Evolutionary conservation across 257 asterid species (phyloP).

Genomic region (Solanum etuberosum): DNA sequence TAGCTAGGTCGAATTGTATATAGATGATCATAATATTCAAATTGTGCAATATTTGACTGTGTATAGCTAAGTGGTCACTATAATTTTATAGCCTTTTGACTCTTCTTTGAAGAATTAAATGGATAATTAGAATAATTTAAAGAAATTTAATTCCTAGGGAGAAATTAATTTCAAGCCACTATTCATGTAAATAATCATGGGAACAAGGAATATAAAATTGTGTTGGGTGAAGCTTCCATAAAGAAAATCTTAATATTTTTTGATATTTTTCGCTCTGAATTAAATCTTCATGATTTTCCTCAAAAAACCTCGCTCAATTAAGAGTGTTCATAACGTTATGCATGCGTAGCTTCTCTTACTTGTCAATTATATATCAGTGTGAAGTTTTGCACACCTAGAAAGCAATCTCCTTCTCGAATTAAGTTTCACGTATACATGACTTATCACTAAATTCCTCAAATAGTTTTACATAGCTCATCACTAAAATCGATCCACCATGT

Average conservation of each 20-base stretch:
- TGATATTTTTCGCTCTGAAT: not conserved
- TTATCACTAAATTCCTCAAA: not conserved
- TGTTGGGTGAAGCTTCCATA: not conserved
- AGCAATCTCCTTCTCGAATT: not conserved
- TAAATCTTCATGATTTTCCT: not conserved
- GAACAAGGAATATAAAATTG: not conserved
- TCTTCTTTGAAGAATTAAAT: not conserved
- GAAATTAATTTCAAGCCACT: not conserved
- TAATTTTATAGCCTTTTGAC: not conserved
- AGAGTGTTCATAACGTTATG: not conserved
- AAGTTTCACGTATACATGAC: too few species aligned
- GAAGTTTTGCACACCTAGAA: not conserved
- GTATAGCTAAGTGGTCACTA: not conserved
- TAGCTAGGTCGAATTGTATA: not conserved
- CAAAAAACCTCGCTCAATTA: not conserved
- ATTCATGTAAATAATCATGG: not conserved
- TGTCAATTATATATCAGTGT: too few species aligned
- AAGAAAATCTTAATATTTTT: not conserved
- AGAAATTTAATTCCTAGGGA: not conserved
- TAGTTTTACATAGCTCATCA: not conserved
- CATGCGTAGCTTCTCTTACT: too few species aligned
- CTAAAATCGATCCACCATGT: too few species aligned
- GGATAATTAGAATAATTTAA: not conserved
- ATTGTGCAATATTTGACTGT: not conserved
- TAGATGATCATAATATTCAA: too few species aligned